These are phyloP conservation scores for Teunomyces funiuensis DNA, from an alignment of 805 yeast species.

Conservation along the genomic window DNA sequence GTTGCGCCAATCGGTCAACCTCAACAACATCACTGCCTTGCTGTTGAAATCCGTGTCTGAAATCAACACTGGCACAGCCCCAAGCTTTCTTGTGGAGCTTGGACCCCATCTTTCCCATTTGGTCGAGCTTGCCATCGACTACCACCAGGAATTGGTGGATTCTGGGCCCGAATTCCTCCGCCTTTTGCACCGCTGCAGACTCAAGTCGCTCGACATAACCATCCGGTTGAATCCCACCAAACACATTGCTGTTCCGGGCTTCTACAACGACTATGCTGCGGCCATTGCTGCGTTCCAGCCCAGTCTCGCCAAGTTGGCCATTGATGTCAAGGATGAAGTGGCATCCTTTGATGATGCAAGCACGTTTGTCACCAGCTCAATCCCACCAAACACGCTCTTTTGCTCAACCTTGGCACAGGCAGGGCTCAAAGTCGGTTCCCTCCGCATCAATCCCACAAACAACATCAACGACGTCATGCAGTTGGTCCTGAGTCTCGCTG, in stretches of 20 bases:
- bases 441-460: slow-evolving; percentile 42
- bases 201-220: slow-evolving; percentile 40
- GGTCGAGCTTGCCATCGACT: slow-evolving; percentile 35
- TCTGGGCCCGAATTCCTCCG: slow-evolving; percentile 37
- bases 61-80: no score
- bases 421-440: slow-evolving; percentile 5
- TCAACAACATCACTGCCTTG: slow-evolving; percentile 24
- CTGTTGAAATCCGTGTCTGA: slow-evolving; percentile 39
- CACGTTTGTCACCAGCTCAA: slow-evolving; percentile 6
- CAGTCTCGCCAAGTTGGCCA: slow-evolving; percentile 30
- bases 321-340: slow-evolving; percentile 42
- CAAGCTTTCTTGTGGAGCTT: slow-evolving; percentile 25
- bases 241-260: slow-evolving; percentile 5
- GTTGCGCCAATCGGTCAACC: slow-evolving; percentile 18
- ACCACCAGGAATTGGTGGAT: slow-evolving; percentile 42
- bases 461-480: slow-evolving; percentile 17
- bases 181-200: slow-evolving; percentile 12
- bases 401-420: slow-evolving; percentile 4
- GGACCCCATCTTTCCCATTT: slow-evolving; percentile 25
- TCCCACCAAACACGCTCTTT: slow-evolving; percentile 10
- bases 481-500: slow-evolving; percentile 24
- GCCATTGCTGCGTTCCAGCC: slow-evolving; percentile 20
- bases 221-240: slow-evolving; percentile 40
- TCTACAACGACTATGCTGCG: slow-evolving; percentile 16
- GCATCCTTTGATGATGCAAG: neutral